Evolutionary conservation across 345 rosid species (phyloP).

Genomic region (Eucalyptus curtisii): DNA sequence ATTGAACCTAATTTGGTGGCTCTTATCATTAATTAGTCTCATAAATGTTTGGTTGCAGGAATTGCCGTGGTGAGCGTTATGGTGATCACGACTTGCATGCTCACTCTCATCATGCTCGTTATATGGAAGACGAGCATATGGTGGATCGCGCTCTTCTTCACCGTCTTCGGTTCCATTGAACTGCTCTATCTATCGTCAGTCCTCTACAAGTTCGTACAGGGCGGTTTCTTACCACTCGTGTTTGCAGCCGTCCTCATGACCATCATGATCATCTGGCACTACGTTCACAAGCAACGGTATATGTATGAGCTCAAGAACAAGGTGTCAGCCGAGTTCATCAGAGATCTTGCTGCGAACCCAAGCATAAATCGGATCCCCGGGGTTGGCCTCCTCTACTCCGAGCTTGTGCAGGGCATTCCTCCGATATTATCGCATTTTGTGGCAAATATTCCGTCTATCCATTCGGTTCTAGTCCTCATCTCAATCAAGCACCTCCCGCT

Average conservation of each 20-base stretch:
- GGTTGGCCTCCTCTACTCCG: constrained; percentile 58
- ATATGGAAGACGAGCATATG: constrained; percentile 49
- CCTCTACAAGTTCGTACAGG: constrained; percentile 44
- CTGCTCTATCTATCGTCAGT: constrained; percentile 30
- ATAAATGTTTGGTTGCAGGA: constrained; percentile 5
- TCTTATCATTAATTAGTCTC: not conserved
- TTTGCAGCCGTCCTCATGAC: constrained; percentile 24
- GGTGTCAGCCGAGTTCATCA: constrained; percentile 29
- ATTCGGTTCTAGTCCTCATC: constrained; percentile 79
- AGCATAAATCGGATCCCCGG: constrained; percentile 42
- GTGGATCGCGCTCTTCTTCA: constrained; percentile 23
- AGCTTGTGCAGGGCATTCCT: constrained; percentile 74
- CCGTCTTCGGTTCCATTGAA: constrained; percentile 23
- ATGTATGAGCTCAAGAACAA: constrained; percentile 46
- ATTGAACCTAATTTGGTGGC: not conserved
- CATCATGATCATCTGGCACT: constrained; percentile 61
- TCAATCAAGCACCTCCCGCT: constrained; percentile 83
- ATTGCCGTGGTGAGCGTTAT: constrained; percentile 62
- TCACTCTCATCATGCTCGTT: constrained; percentile 58
- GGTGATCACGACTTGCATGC: constrained; percentile 51
- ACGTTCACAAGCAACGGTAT: constrained; percentile 36
- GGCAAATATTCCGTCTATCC: constrained; percentile 76
- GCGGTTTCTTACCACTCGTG: constrained; percentile 50
- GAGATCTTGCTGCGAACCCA: constrained; percentile 19
- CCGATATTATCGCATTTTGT: constrained; percentile 66